phyloP scores from a whole-genome alignment of 345 rosid species.

The Salix caprea region DNA sequence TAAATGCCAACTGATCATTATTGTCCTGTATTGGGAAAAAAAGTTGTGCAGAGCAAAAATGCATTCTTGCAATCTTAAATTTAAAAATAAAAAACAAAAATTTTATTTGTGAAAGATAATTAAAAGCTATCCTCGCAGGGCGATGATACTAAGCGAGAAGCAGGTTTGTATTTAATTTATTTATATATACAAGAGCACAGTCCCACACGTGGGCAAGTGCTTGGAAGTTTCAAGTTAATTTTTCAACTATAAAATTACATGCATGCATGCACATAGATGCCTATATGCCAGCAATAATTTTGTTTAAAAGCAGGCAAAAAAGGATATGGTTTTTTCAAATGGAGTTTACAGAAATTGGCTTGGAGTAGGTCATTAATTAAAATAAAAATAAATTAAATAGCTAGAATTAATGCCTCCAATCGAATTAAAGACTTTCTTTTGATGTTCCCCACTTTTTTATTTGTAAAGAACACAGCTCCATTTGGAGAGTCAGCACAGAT shows the following conservation, averaged over 20 bases:
- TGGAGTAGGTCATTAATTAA: neutral
- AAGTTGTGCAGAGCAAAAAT: neutral
- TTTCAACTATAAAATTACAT: neutral
- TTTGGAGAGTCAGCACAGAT: neutral
- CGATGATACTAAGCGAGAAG: neutral
- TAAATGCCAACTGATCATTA: neutral
- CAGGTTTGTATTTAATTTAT: neutral
- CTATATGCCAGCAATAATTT: neutral
- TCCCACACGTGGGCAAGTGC: neutral
- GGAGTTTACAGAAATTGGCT: neutral
- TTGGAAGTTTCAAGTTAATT: neutral
- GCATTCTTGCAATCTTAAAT: neutral
- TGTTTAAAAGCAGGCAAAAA: neutral
- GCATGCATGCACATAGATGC: neutral
- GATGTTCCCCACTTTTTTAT: neutral
- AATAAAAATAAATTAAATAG: neutral
- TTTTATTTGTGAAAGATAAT: neutral
- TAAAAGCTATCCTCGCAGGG: neutral
- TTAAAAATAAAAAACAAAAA: neutral
- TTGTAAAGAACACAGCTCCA: neutral
- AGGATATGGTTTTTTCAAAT: neutral
- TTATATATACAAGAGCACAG: neutral
- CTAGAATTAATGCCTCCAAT: neutral
- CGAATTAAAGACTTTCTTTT: neutral
- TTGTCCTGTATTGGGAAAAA: neutral